Conservation (phyloP, 441 rosid species). For the Pelargonium myrrhifolium region DNA sequence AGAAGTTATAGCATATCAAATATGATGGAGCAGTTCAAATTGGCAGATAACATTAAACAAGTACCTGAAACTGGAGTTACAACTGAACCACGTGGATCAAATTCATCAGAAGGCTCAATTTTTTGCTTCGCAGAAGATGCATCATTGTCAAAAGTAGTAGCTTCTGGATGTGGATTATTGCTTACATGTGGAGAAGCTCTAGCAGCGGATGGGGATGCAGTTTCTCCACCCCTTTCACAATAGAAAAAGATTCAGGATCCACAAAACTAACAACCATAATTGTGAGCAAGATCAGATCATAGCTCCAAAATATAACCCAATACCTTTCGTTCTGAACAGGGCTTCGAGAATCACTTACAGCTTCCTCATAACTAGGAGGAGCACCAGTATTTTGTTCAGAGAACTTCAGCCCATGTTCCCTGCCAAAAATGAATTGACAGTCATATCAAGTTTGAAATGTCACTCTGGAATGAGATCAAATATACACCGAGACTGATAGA, state of each 20-base stretch:
- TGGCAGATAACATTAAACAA: not conserved
- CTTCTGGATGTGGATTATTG: constrained; percentile 31
- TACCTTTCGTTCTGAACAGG: constrained; percentile 77
- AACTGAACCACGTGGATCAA: constrained; percentile 62
- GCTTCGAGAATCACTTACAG: constrained; percentile 60
- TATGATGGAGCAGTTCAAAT: not conserved
- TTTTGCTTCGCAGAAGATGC: constrained; percentile 28
- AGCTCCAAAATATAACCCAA: constrained; percentile 15
- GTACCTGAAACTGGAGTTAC: constrained; percentile 50
- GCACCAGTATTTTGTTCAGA: constrained; percentile 80
- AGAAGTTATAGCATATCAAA: not conserved
- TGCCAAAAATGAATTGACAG: constrained; percentile 23
- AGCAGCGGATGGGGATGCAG: constrained; percentile 40
- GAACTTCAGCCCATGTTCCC: constrained; percentile 65
- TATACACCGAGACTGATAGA: not conserved
- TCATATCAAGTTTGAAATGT: not conserved
- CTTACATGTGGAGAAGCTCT: constrained; percentile 40
- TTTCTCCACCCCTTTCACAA: constrained; percentile 59
- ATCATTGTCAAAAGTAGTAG: constrained; percentile 29
- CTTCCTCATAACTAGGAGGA: constrained; percentile 91
- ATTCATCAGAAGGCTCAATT: constrained; percentile 52
- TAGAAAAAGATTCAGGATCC: not conserved
- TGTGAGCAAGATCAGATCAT: constrained; percentile 17
- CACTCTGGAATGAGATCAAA: not conserved
- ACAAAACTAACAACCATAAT: constrained; percentile 13